Evolutionary conservation across 768 basidiomycete species (phyloP), one percentile per base, ranked within the genome.

Genomic region (Xerocomellus amylosporus): DNA sequence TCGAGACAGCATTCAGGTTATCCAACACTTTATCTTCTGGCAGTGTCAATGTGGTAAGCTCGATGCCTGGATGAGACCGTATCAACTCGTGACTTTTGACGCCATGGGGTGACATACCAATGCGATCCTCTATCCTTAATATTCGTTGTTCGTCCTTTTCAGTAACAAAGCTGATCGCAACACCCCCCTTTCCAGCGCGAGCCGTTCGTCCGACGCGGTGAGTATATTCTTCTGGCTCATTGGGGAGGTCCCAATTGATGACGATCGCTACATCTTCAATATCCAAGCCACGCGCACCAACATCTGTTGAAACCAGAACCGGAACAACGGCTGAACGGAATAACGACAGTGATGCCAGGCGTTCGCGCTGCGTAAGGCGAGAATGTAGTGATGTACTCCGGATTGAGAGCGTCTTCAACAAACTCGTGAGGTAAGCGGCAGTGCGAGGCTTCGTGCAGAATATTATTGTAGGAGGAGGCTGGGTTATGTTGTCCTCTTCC

Each of bases 251-350:
- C 94, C 95, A 99, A 60, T 99, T 98, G 53, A 99, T 79, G 19
- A 99, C 93, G 77, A 98, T 84, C 12, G 90, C 93, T 12, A 99
- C 95, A 61, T 95, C 92, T 56, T 93, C 93, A 52, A 98, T 96
- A 73, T 98, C 97, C 54, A 99, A 73, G 30, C 97, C 97, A 64
- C 97, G 86, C 19, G 90, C 88, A 15, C 93, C 97, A 31, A 99
- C 96, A 67, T 98, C 96, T 8, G 96, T 98, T 30, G 90, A 92
- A 43, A 99, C 81, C 45, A 99, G 77, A 41, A 99, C 90, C 0
- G 95, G 94, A 37, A 98, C 85, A 46, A 93, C 83, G 17, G 80
- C 85, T 0, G 90, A 84, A 49, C 92, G 84, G 75, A 98, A 99
- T 34, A 91, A 74, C 8, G 86, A 83, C n/a, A 99, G 74, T 10